Base-by-base conservation (phyloP, 495 filamentous ascomycete genomes). In the Stereocaulon alpinum region DNA sequence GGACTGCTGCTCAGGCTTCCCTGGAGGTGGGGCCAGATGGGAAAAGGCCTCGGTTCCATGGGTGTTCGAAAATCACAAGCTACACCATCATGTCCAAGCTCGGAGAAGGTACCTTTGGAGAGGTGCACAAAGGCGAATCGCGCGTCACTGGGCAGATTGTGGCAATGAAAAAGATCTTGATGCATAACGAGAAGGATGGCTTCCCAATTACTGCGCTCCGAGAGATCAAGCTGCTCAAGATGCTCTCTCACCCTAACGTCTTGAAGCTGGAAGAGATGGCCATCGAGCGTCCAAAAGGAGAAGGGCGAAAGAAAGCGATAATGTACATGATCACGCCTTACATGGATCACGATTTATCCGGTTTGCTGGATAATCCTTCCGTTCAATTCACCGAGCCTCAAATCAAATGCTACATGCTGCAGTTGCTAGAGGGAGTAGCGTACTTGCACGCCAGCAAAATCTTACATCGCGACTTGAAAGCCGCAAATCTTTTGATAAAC, bases 251-350 rank as follows among this genome's bases (percentile, higher is more conserved):
- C 70, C 81, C 77, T 43, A 99, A 99, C 66, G 80, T 97, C 37
- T 73, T 99, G 56, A 83, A 80, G 55, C 75, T 99, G 42, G 87
- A 89, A 72, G 94, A 99, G 69, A 97, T 99, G 93, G 89, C 91
- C 10, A 84, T 99, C 20, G 93, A 99, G 71, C 75, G 82, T 50
- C 84, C 79, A 63, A 86, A 81, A 72, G 81, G 76, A 51, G 87
- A 91, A 69, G 89, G 87, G 64, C 80, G 83, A 51, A 93, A 91
- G 71, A 83, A 86, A 59, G 85, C 88, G 0, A 88, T 89, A 69
- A 87, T 97, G 79, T 97, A 96, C 69, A 99, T 99, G 93, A 93
- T 96, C 54, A 95, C 85, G 27, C 92, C 91, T 37, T 99, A 97
- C 69, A 96, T 97, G 92, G 93, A 97, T 66, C 93, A 99, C 69